A percentile compares a stretch with the other conserved stretches of the same genome.
phyloP scores from a whole-genome alignment of 2,329 filamentous ascomycete genomes.

The Talaromyces sp. region DNA sequence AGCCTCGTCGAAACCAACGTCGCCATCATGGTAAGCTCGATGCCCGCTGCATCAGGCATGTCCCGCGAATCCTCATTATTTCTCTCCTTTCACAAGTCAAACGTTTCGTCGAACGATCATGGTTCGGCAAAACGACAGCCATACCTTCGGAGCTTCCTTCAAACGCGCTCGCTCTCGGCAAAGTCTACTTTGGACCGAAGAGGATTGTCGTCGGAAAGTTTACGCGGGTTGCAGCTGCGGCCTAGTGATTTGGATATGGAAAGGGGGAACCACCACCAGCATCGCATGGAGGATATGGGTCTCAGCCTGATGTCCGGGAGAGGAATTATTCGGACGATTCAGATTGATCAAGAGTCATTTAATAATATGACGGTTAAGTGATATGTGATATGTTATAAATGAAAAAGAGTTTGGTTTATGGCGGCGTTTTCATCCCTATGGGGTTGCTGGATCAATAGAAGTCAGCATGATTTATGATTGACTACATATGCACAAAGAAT shows the following conservation, averaged over 20 bases:
- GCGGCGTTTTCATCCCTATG: neutral
- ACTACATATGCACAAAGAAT: neutral
- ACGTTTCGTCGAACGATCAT: neutral
- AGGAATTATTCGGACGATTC: neutral
- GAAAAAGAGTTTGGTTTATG: neutral
- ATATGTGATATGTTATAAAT: neutral
- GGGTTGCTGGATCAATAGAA: neutral
- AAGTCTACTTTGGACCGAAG: neutral
- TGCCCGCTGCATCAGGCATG: neutral
- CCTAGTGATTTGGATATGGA: neutral
- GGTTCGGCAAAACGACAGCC: neutral
- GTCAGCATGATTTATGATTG: neutral
- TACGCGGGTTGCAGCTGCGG: neutral
- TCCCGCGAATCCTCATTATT: neutral
- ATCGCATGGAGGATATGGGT: neutral
- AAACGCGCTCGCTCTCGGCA: neutral
- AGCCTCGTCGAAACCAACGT: conserved; percentile 1
- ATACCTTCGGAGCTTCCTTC: neutral
- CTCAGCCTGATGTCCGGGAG: neutral
- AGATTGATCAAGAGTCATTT: neutral
- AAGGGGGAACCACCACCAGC: neutral
- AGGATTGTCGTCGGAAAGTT: neutral
- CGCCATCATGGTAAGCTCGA: neutral
- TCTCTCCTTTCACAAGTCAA: neutral
- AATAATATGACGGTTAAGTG: neutral